Evolutionary conservation across 345 rosid genomes (phyloP), one percentile per base, ranked within the genome.

Genomic region (Dipteronia dyeriana): DNA sequence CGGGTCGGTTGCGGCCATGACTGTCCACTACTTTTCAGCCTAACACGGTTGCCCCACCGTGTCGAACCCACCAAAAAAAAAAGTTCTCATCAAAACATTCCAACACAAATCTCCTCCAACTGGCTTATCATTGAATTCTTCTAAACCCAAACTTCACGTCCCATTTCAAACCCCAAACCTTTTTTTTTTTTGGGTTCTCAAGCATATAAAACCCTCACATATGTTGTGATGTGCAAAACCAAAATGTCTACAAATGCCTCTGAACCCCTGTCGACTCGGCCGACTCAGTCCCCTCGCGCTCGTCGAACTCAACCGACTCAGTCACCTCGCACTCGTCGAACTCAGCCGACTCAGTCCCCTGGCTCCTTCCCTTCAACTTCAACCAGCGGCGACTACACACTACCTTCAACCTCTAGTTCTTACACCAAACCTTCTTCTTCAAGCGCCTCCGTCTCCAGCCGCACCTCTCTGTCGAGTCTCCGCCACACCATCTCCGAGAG

Each of bases 141-240:
- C 45, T 8, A 41, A 41, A 7, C 45, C 45, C 45, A 20, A 56
- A 34, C 61, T 22, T 20, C 20, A 56, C 20, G 61, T 56, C 61
- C 7, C 19, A 56, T 4, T 3, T 7, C 60, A 8, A 43, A 57
- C 8, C 12, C n/a, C n/a, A n/a, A n/a, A n/a, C n/a, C n/a, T n/a
- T n/a, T n/a, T n/a, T n/a, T n/a, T n/a, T n/a, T n/a, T n/a, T n/a
- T n/a, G n/a, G n/a, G n/a, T n/a, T n/a, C n/a, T 12, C 43, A 12
- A 38, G 5, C 1, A 25, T 51, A 12, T 11, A 14, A 26, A 16
- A 14, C 59, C 41, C 43, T 22, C 3, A 11, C 76, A 17, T 43
- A 88, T 91, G 89, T 91, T 91, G 89, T 91, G 95, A 89, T 91
- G 93, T 91, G 95, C 90, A 91, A 83, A 79, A 45, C 90, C 60